Conservation (phyloP, 352 stramenopile genomes). For the Pythium biforme region DNA sequence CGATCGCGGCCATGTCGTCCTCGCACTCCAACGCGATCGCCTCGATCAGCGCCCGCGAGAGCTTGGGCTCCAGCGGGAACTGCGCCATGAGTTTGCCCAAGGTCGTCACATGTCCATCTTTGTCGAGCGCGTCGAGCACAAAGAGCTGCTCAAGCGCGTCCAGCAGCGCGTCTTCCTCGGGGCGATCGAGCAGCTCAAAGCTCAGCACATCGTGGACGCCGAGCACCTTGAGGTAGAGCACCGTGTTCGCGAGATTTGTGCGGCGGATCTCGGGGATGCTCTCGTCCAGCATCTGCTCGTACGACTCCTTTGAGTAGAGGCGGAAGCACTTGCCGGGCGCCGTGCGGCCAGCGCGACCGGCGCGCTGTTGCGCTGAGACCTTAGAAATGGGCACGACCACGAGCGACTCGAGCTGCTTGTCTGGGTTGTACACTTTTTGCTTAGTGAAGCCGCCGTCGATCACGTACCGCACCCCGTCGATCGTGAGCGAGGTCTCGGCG, state of each 20-base stretch:
- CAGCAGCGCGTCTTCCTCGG: slow-evolving; percentile 63
- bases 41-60: slow-evolving; percentile 63
- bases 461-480: slow-evolving; percentile 92
- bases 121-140: slow-evolving; percentile 61
- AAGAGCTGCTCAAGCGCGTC: slow-evolving; percentile 79
- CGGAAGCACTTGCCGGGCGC: slow-evolving; percentile 97
- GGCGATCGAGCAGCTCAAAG: slow-evolving; percentile 71
- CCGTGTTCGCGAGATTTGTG: slow-evolving; percentile 92
- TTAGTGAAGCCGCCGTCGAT: slow-evolving; percentile 83
- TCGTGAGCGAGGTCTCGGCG: slow-evolving; percentile 98
- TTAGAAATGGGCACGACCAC: slow-evolving; percentile 96
- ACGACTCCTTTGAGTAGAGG: slow-evolving; percentile 97
- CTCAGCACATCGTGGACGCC: slow-evolving; percentile 69
- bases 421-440: slow-evolving; percentile 92
- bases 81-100: slow-evolving; percentile 79
- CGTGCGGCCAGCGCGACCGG: slow-evolving; percentile 95
- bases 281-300: slow-evolving; percentile 95
- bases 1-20: slow-evolving; percentile 63
- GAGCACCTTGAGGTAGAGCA: slow-evolving; percentile 89
- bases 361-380: slow-evolving; percentile 91
- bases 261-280: slow-evolving; percentile 98
- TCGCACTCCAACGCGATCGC: slow-evolving; percentile 54
- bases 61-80: slow-evolving; percentile 82
- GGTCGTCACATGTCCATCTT: slow-evolving; percentile 44
- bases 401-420: slow-evolving; percentile 74